Base-by-base conservation (phyloP, 2,329 filamentous ascomycete genomes). In the Volutella citrinella region DNA sequence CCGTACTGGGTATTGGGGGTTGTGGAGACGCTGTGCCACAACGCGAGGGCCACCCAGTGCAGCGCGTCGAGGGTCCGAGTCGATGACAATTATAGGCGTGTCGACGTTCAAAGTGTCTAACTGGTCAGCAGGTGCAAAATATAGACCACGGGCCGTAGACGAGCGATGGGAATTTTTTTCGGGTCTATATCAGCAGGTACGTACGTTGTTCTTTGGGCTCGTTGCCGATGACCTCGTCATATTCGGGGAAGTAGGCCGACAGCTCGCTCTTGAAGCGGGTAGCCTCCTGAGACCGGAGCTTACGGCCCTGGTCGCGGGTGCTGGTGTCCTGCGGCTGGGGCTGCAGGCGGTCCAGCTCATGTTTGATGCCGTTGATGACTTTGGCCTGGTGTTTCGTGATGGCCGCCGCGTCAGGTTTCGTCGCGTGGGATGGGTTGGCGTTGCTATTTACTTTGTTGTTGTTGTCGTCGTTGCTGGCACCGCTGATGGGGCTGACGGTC, bases 151-250 rank as follows among this genome's bases (percentile, higher is more conserved):
- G 32, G n/a, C 18, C 20, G 14, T 14, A 38, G 25, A 13, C 25
- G 38, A 44, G 35, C 36, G 47, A 50, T 43, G 42, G 34, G 36
- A 4, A 16, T 40, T 47, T 46, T 49, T 46, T 28, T n/a, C n/a
- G n/a, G n/a, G n/a, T n/a, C n/a, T n/a, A n/a, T n/a, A n/a, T 22
- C 20, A 8, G 20, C 9, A 18, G 36, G 28, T 15, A 70, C 78
- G 59, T 74, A 90, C 89, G 83, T 50, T 83, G 72, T 63, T 90
- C 83, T 51, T 84, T 84, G 23, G 82, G 78, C 44, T 87, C 82
- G 56, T 94, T 87, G 43, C 87, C 89, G 64, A 97, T 88, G 48
- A 96, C 78, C 58, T 95, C 87, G 63, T 96, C 90, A 62, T 95
- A 97, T 55, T 94, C 90, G 32, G 86, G 82, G 56, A 97, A 96